Base-by-base conservation (phyloP, 208 protist genomes). In the Borovskyia barvae region DNA sequence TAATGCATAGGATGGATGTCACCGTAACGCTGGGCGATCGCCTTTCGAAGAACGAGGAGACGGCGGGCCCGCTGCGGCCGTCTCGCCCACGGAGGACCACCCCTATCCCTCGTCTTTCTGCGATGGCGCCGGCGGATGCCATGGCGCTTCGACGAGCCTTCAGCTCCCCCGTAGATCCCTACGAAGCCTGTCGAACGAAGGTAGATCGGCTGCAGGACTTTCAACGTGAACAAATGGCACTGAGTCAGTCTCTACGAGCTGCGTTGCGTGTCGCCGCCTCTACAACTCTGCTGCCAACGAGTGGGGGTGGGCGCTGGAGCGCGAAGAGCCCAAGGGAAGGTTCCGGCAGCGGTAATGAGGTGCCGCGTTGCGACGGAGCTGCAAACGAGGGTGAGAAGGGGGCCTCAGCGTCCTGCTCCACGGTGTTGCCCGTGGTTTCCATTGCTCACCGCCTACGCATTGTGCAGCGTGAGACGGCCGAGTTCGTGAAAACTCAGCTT, bases 401-500 rank as follows among this genome's bases (percentile, higher is more conserved):
- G 35, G 35, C 35, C 35, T 39, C 35, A 8, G 35, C 14, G 11
- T 14, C 14, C 35, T 14, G 35, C 35, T 15, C 35, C 8, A n/a
- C n/a, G n/a, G n/a, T n/a, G n/a, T n/a, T n/a, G n/a, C n/a, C n/a
- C n/a, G n/a, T n/a, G n/a, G n/a, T n/a, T n/a, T n/a, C n/a, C n/a
- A n/a, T 63, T 26, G 64, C 53, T 3, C 37, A 59, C 20, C 64
- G 64, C 22, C 55, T 71, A 14, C 64, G 30, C 20, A 41, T 71
- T 11, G 41, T 63, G 40, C 64, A 71, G 55, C 55, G 30, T 20
- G 64, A 71, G 55, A 58, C 55, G 24, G 41, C 64, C 6, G 32
- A 57, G 32, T 48, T 64, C 20, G 55, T 50, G 8, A n/a, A 14
- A 19, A 59, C 47, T 1, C 55, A 26, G 24, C 64, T 54, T 39